phyloP scores from a whole-genome alignment of 202 grass and related monocot genomes.

The Zizania palustris region DNA sequence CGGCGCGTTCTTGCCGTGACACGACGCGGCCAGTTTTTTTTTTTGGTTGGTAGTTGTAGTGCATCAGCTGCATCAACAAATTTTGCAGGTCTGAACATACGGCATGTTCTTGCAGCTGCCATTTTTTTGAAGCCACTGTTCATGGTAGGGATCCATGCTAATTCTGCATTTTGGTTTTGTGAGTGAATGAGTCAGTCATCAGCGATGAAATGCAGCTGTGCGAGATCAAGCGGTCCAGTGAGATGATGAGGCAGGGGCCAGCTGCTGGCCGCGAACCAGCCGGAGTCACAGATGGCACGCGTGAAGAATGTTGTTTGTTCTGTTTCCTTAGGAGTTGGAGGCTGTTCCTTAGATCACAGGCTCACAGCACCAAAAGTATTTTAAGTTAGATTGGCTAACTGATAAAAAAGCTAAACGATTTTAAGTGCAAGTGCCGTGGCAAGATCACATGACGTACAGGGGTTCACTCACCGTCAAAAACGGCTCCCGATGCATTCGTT shows the following conservation, averaged over 20 bases:
- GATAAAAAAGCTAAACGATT: too few species aligned
- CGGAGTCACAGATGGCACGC: background rate
- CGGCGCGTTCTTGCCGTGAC: slow-evolving; percentile 43
- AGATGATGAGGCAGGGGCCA: background rate
- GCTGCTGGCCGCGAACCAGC: background rate
- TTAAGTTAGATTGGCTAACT: too few species aligned
- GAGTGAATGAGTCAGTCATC: background rate
- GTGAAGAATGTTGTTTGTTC: background rate
- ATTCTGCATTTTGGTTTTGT: background rate
- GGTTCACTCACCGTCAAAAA: background rate
- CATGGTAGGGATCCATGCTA: background rate
- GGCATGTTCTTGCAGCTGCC: background rate
- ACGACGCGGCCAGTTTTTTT: background rate
- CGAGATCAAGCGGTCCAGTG: background rate
- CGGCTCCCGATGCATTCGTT: background rate
- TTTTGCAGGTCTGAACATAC: background rate
- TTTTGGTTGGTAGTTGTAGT: background rate
- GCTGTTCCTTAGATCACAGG: background rate
- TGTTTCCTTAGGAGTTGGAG: slow-evolving; percentile 24
- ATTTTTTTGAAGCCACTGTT: background rate
- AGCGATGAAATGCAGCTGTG: background rate
- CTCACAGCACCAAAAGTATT: background rate
- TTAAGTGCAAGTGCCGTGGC: too few species aligned
- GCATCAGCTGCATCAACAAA: background rate
- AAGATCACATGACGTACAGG: background rate